Base-by-base conservation (phyloP, 345 rosid genomes). In the Euphorbia lathyris region DNA sequence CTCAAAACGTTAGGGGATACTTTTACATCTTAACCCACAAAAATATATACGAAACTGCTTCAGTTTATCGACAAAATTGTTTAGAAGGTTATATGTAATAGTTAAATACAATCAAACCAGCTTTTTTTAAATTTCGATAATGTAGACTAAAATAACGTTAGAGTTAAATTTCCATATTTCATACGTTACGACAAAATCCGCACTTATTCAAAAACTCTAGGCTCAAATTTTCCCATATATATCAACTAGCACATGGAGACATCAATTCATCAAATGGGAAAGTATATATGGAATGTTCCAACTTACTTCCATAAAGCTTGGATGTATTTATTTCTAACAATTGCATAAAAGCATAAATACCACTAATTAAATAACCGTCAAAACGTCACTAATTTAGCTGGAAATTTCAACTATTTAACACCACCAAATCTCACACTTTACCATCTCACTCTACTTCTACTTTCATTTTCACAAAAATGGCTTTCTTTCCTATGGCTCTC, bases 331-430 rank as follows among this genome's bases (percentile, higher is more conserved):
- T 25, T 64, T 38, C 40, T 47, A 29, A 6, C n/a, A 10, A 16
- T 9, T 7, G 20, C 7, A 65, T 9, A 22, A 29, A 62, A 30
- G n/a, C 67, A n/a, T n/a, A n/a, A n/a, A n/a, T n/a, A n/a, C n/a
- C n/a, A n/a, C n/a, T n/a, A n/a, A 40, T 42, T 75, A 68, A 84
- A 63, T 74, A 79, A 50, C 87, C 80, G 81, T 76, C 65, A 61
- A 67, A 27, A 32, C 4, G 56, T 79, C 73, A 77, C 70, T 81
- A 51, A 77, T 77, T 80, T 65, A 60, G 13, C 38, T 58, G 12
- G 4, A 14, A 38, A 56, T 36, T 51, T 57, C 57, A 0, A 23
- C 76, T 77, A 72, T 75, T 70, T 82, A 77, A 77, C 68, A 72
- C 29, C 43, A 34, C 30, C 71, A 7, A 64, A 52, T 47, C 42